Base-by-base conservation (phyloP, 257 asterid genomes). In the Coffea canephora region DNA sequence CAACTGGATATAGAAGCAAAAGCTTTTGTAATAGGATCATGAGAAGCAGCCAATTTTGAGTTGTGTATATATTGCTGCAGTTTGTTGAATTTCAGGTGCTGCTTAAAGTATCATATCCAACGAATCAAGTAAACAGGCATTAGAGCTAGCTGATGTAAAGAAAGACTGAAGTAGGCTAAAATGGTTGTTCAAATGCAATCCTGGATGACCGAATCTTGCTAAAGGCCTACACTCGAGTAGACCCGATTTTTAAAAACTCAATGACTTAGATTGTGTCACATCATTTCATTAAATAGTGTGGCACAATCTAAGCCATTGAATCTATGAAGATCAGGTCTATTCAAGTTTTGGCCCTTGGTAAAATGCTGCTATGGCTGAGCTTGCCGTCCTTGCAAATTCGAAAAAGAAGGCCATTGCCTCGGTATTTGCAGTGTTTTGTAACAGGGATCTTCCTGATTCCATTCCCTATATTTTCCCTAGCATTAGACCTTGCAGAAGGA, bases 41-140 rank as follows among this genome's bases (percentile, higher is more conserved):
- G 43, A 66, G 71, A 66, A 66, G 68, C 68, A 62, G 36, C 68
- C 36, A 62, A 62, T n/a, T 62, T 62, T 62, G 16, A 62, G 36
- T 62, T 62, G 16, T 62, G 25, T 15, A 62, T 15, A 62, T 59
- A 39, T 25, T 27, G 9, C 21, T 66, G 71, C 43, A 66, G 71
- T 10, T 27, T 27, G 43, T 65, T 12, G 31, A 65, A 65, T 27
- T 65, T 0, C 27, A 4, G 70, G 39, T 61, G 67, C 66, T 59
- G 67, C 39, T 25, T 62, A n/a, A 62, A n/a, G 66, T 59, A 19
- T 36, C n/a, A n/a, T 3, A 6, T 25, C 68, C 6, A 25, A 62
- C 15, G 25, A n/a, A 25, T 62, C 11, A 10, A 43, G 27, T 31
- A 31, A 31, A 31, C 70, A 0, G 36, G 43, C 70, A 66, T 66